Conservation (phyloP, 805 yeast species). For the Candida maris region DNA sequence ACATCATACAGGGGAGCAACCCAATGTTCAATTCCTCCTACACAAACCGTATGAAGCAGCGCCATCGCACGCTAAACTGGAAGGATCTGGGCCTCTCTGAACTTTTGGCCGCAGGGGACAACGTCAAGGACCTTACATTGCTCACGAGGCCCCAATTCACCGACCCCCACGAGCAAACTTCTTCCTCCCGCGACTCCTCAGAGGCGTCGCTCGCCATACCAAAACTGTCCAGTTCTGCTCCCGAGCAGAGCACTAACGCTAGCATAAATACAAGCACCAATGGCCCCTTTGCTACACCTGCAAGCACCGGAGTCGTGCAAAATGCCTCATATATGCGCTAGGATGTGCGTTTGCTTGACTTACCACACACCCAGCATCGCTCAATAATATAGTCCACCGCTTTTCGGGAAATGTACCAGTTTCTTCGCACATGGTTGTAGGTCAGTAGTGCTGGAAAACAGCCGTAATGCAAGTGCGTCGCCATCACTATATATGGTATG, state of each 20-base stretch:
- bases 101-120: constrained; percentile 12
- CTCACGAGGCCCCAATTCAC: constrained; percentile 20
- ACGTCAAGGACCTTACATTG: constrained; percentile 25
- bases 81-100: constrained; percentile 27
- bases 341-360: no score
- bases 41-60: constrained; percentile 24
- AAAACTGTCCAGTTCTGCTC: no score
- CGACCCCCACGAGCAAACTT: no score
- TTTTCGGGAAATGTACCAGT: constrained; percentile 30
- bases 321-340: no score
- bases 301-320: no score
- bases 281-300: no score
- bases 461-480: constrained; percentile 26
- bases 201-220: no score
- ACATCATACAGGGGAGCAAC: constrained; percentile 21
- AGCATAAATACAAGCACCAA: no score
- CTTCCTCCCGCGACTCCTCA: no score
- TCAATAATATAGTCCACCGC: constrained; percentile 25
- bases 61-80: constrained; percentile 29
- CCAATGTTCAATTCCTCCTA: constrained; percentile 29
- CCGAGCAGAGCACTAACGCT: constrained; percentile 10
- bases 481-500: constrained; percentile 28
- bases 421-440: constrained; percentile 25
- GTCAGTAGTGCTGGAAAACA: constrained; percentile 21
- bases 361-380: constrained; percentile 20